Percentiles rank a stretch among this genome's conserved stretches.
These are phyloP conservation scores for Cyberlindnera galapagoensis DNA, from an alignment of 805 yeast species.

Conservation along the genomic window DNA sequence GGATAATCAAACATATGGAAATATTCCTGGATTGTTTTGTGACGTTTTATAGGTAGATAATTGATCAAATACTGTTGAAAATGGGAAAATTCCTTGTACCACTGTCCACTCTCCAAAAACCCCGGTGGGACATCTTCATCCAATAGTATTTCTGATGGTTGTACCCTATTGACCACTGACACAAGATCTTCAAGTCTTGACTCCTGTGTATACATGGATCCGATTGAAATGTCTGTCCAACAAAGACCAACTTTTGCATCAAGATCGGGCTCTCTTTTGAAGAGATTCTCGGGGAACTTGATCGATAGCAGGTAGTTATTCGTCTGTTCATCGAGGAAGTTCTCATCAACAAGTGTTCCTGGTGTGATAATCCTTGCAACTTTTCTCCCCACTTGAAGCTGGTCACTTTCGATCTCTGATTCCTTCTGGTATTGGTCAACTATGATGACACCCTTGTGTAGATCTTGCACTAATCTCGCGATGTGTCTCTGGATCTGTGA, in stretches of 20 bases:
- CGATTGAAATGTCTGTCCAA: constrained; percentile 88
- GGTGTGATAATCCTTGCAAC: constrained; percentile 82
- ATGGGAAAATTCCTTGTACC: constrained; percentile 55
- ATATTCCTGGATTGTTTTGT: constrained; percentile 31
- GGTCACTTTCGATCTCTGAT: constrained; percentile 25
- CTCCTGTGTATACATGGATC: constrained; percentile 65
- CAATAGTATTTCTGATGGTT: constrained; percentile 74
- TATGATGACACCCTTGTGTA: constrained; percentile 68
- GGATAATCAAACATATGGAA: constrained; percentile 34
- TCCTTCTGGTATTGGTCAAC: constrained; percentile 55
- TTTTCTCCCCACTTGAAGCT: constrained; percentile 48
- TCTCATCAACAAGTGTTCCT: constrained; percentile 87
- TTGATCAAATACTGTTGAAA: constrained; percentile 52
- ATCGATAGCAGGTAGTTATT: constrained; percentile 69
- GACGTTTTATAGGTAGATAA: constrained; percentile 39
- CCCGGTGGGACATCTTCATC: constrained; percentile 37
- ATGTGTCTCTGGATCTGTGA: constrained; percentile 66
- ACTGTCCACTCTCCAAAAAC: constrained; percentile 37
- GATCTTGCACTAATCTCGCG: constrained; percentile 62
- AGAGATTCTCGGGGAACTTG: constrained; percentile 46
- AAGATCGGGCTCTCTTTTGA: constrained; percentile 30
- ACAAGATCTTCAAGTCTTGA: constrained; percentile 53
- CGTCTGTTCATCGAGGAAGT: constrained; percentile 63
- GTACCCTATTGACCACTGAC: constrained; percentile 69
- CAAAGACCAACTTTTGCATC: constrained; percentile 58